A percentile compares a stretch with the other conserved stretches of the same genome.
phyloP scores from a whole-genome alignment of 257 asterid genomes.

The Nicotiana paniculata region DNA sequence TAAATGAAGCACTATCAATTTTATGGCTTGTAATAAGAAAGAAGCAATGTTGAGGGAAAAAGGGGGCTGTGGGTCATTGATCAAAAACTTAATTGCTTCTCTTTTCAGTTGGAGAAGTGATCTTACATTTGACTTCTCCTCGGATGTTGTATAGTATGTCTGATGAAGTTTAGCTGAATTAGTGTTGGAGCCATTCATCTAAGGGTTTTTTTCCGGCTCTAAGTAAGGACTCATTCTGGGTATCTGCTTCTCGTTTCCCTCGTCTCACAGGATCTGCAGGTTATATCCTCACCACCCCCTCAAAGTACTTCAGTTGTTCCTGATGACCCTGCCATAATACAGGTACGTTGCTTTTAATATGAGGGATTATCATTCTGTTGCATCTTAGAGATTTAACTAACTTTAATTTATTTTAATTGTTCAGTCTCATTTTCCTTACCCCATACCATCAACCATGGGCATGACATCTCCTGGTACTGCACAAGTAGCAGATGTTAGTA shows the following conservation, averaged over 20 bases:
- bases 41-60: background rate
- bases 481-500: slow-evolving; percentile 12
- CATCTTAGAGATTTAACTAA: background rate
- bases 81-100: too few species aligned
- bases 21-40: background rate
- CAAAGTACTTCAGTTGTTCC: slow-evolving; percentile 16
- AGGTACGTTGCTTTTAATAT: slow-evolving; percentile 9
- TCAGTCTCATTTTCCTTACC: slow-evolving; percentile 17
- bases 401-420: background rate
- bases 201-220: background rate
- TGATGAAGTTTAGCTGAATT: background rate
- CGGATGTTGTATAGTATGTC: background rate
- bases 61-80: background rate
- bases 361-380: background rate
- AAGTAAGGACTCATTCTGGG: background rate
- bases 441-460: slow-evolving; percentile 8
- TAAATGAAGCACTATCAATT: background rate
- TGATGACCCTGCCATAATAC: slow-evolving; percentile 34
- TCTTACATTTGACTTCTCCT: background rate
- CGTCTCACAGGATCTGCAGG: slow-evolving; percentile 23
- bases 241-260: background rate
- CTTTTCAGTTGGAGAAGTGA: background rate
- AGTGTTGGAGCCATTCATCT: background rate
- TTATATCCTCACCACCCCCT: slow-evolving; percentile 16
- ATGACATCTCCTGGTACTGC: slow-evolving; percentile 10